Base-by-base conservation (phyloP, 805 yeast genomes). In the Saccharomycopsis sp. region DNA sequence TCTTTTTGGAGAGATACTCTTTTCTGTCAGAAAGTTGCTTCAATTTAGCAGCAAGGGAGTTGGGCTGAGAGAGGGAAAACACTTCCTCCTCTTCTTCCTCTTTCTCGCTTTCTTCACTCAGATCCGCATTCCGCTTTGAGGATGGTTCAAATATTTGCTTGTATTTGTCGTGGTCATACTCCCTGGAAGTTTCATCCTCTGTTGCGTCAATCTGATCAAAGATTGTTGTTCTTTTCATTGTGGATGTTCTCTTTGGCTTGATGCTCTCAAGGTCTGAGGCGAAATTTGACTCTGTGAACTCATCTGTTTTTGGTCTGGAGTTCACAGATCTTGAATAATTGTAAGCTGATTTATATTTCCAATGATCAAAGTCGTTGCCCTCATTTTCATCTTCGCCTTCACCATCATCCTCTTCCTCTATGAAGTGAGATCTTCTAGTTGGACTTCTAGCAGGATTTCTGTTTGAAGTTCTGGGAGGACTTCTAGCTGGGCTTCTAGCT, bases 61-160 rank as follows among this genome's bases (percentile, higher is more conserved):
- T 43, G 2, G 49, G 49, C 22, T 46, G 49, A 12, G 46, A 42
- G 5, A 46, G 19, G 7, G 49, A 43, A 36, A 46, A 46, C 6
- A 46, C 9, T 22, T 30, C 30, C 23, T 18, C 30, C 12, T 38
- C 34, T 5, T 37, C 29, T 10, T 39, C 32, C 19, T 15, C 19
- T 30, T 22, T 13, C 17, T n/a, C n/a, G n/a, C n/a, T n/a, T 5
- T 34, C 13, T 15, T 25, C n/a, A 36, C 12, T n/a, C n/a, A n/a
- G n/a, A 9, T 30, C 33, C 10, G 6, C 12, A 12, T 12, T 10
- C 13, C n/a, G 9, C 27, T 25, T 25, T 25, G 27, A 25, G n/a
- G 12, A 10, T 25, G 9, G 9, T 9, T 25, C 12, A n/a, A 25
- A 25, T 10, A 10, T 25, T 2, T 25, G 27, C 9, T 10, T 9